A percentile compares a stretch with the other conserved stretches of the same genome.
These are phyloP conservation scores for Amborella trichopoda DNA, from an alignment of 164 flowering plant genomes.

Conservation along the genomic window DNA sequence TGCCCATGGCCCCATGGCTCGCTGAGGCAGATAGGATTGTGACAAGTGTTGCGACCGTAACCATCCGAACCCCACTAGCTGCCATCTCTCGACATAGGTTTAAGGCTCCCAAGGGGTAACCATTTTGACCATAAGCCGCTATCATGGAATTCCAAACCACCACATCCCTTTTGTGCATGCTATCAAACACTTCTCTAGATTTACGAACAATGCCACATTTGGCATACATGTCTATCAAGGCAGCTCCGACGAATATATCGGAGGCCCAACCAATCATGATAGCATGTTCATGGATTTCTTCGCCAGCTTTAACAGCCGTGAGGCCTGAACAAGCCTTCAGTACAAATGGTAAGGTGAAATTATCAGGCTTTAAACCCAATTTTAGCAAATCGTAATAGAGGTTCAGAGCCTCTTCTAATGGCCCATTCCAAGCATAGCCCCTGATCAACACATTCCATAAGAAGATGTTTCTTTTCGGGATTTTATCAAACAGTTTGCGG, in stretches of 20 bases:
- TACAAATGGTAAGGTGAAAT: slow-evolving; percentile 15
- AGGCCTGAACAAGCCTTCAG: slow-evolving; percentile 12
- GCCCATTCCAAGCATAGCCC: slow-evolving; percentile 12
- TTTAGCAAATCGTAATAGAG: slow-evolving; percentile 8
- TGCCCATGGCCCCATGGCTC: slow-evolving; percentile 6
- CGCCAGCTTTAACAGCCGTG: slow-evolving; percentile 8
- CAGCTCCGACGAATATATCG: slow-evolving; percentile 13
- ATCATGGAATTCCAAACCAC: slow-evolving; percentile 14
- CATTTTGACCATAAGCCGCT: slow-evolving; percentile 9
- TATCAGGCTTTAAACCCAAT: slow-evolving; percentile 8
- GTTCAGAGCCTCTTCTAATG: slow-evolving; percentile 12
- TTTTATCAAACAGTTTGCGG: slow-evolving; percentile 9
- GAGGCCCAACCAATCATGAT: slow-evolving; percentile 5
- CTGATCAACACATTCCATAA: slow-evolving; percentile 26
- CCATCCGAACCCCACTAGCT: slow-evolving; percentile 1
- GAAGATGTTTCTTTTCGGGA: slow-evolving; percentile 11
- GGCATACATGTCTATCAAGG: slow-evolving; percentile 13
- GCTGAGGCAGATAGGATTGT: slow-evolving; percentile 7
- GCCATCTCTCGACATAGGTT: slow-evolving; percentile 7
- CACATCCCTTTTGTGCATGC: slow-evolving; percentile 3
- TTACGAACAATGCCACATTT: slow-evolving; percentile 9
- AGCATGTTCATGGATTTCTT: slow-evolving; percentile 7
- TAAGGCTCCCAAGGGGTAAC: slow-evolving; percentile 7
- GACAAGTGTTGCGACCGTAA: slow-evolving; percentile 11
- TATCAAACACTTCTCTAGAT: slow-evolving; percentile 9